Evolutionary conservation across 257 asterid genomes (phyloP), one percentile per base, ranked within the genome.

Genomic region (Coffea eugenioides): DNA sequence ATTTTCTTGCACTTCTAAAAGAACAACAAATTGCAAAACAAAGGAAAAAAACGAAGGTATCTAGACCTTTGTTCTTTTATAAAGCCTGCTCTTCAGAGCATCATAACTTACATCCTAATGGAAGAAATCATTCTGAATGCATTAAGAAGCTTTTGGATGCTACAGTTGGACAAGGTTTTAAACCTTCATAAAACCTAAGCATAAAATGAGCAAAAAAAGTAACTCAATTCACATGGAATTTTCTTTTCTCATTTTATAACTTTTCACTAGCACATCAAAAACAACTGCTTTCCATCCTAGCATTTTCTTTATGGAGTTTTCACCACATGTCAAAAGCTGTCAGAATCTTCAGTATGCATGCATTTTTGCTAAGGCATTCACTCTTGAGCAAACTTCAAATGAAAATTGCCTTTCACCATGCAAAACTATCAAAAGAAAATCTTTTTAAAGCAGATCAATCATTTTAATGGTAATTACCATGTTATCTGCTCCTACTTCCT

Each of bases 401-500:
- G 43, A 51, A 69, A 49, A n/a, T 27, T 27, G 34, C 34, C 65
- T 46, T 7, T 25, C 8, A 46, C 8, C 3, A 25, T 8, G 67
- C 61, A 77, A 18, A 27, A 77, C n/a, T 41, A 77, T 5, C 2
- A 68, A 49, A 49, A 21, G 16, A 10, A 56, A 69, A 23, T 14
- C 23, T 3, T 8, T 52, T 43, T n/a, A n/a, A 45, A 4, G 49
- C n/a, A 79, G 23, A 70, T 13, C 23, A 13, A 71, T 31, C 36
- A 5, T 43, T 13, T 69, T 71, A 27, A 51, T 27, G 3, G 51
- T 81, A 62, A 61, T 46, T 82, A 88, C 91, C 91, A 86, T 86
- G 87, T 88, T 88, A 74, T 83, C 86, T 81, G 78, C 89, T 73
- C 91, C 89, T 65, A 88, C 83, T 82, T 88, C 90, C 86, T 84